Base-by-base conservation (phyloP, 495 filamentous ascomycete genomes). In the Tuber umbilicatum region DNA sequence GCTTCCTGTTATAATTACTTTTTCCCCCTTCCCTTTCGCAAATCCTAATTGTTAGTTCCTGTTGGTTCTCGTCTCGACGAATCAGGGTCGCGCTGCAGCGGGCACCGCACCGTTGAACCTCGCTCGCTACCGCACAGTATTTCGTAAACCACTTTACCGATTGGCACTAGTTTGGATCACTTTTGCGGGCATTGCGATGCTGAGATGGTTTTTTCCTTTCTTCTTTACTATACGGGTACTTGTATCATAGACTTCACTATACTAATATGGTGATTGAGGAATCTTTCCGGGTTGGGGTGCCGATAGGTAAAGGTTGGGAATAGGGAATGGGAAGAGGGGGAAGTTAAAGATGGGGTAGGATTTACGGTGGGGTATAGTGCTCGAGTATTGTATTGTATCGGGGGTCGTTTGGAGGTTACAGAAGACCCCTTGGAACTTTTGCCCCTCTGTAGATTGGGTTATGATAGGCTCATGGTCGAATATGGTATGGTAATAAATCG, bases 41-140 rank as follows among this genome's bases (percentile, higher is more conserved):
- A 12, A 2, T 42, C 12, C 42, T 64, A n/a, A 31, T 60, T 39
- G 39, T 40, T 40, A 40, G 14, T 14, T 31, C 55, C 27, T 64
- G 55, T 64, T 64, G 55, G 55, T 64, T 64, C 55, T 35, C 14
- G n/a, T 55, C 50, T 55, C n/a, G 50, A 55, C 50, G 19, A n/a
- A 55, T 27, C 23, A 55, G 23, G 6, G 23, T 10, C 35, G 14
- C 6, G 55, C 27, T 12, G n/a, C 50, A 27, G n/a, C 2, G 27
- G 9, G 50, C 50, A 27, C 50, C 12, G 55, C 14, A 35, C 27
- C 27, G 27, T 64, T 64, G 27, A 64, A 35, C 55, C 55, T 64
- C 55, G 27, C 55, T 55, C 47, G n/a, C 50, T 55, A 10, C 5
- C 19, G 17, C 6, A 19, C 43, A 21, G 43, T 47, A 23, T 47